These are phyloP conservation scores for Leishmania major DNA, from an alignment of 208 protist species.

Conservation along the genomic window DNA sequence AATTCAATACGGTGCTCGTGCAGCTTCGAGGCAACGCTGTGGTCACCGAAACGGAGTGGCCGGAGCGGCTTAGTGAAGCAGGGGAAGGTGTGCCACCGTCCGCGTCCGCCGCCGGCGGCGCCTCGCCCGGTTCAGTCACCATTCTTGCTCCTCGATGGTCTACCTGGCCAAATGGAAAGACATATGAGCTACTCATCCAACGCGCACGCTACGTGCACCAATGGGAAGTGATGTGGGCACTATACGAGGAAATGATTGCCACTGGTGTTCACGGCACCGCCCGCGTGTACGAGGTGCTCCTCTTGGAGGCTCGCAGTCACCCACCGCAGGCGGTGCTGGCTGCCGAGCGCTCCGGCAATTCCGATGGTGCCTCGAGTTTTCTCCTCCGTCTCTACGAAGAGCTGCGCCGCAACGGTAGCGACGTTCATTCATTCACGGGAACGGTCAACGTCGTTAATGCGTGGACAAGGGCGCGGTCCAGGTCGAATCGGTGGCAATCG, in stretches of 20 bases:
- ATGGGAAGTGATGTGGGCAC: slow-evolving; percentile 69
- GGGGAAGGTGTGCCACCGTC: neutral
- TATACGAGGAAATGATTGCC: slow-evolving; percentile 68
- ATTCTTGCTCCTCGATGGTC: slow-evolving; percentile 53
- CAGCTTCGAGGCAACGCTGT: slow-evolving; percentile 67
- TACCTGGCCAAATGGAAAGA: slow-evolving; percentile 59
- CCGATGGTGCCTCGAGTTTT: slow-evolving; percentile 28
- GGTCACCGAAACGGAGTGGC: slow-evolving; percentile 6
- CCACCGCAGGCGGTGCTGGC: slow-evolving; percentile 32
- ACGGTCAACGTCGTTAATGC: slow-evolving; percentile 75
- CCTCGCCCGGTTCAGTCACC: neutral
- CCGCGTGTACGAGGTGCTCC: slow-evolving; percentile 59
- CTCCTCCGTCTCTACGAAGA: slow-evolving; percentile 68
- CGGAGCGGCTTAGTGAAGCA: neutral
- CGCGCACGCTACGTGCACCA: slow-evolving; percentile 63
- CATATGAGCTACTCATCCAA: slow-evolving; percentile 75
- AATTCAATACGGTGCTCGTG: slow-evolving; percentile 56
- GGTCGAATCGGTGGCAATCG: slow-evolving; percentile 12
- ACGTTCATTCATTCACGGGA: slow-evolving; percentile 52
- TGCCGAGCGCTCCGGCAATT: neutral
- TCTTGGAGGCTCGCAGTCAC: slow-evolving; percentile 47
- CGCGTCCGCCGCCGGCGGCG: neutral
- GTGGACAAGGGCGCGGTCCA: slow-evolving; percentile 57
- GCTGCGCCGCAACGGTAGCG: slow-evolving; percentile 49
- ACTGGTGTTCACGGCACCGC: slow-evolving; percentile 47